Evolutionary conservation across 805 yeast species (phyloP).

Genomic region (Kluyveromyces dobzhanskii): DNA sequence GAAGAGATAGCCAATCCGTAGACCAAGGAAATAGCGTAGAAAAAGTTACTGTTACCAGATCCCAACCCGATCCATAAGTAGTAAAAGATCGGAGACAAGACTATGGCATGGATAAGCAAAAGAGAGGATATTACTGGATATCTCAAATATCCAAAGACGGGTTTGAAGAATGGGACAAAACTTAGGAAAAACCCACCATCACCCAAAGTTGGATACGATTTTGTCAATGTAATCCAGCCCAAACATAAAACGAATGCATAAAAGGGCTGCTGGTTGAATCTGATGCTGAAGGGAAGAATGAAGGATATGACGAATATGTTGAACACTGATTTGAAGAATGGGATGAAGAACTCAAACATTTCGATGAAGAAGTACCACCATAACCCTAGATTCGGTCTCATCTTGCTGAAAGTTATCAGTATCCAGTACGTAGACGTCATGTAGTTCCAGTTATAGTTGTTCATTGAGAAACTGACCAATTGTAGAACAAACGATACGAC

Average conservation of each 20-base stretch:
- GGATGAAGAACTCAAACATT: constrained; percentile 81
- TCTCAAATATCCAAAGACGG: constrained; percentile 37
- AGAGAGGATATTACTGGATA: constrained; percentile 44
- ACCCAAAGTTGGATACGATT: constrained; percentile 78
- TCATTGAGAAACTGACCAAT: constrained; percentile 32
- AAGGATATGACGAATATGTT: constrained; percentile 63
- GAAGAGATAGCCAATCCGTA: constrained; percentile 64
- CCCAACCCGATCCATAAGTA: constrained; percentile 92
- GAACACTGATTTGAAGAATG: constrained; percentile 78
- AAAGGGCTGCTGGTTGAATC: constrained; percentile 53
- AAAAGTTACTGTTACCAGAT: constrained; percentile 93
- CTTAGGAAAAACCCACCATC: constrained; percentile 55
- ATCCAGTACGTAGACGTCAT: constrained; percentile 50
- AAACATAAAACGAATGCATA: constrained; percentile 42
- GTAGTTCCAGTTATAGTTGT: constrained; percentile 36
- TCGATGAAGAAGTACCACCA: constrained; percentile 99
- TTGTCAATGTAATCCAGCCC: constrained; percentile 57
- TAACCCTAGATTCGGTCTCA: constrained; percentile 83
- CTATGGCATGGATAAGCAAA: constrained; percentile 46
- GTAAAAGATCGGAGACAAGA: constrained; percentile 81
- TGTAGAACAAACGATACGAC: constrained; percentile 22
- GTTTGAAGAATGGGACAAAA: constrained; percentile 40
- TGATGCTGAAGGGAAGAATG: constrained; percentile 62
- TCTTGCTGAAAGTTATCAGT: constrained; percentile 52
- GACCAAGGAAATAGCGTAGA: constrained; percentile 84